Evolutionary conservation across 2,329 filamentous ascomycete species (phyloP), one percentile per base, ranked within the genome.

Genomic region (Chrysosporium queenslandicum): DNA sequence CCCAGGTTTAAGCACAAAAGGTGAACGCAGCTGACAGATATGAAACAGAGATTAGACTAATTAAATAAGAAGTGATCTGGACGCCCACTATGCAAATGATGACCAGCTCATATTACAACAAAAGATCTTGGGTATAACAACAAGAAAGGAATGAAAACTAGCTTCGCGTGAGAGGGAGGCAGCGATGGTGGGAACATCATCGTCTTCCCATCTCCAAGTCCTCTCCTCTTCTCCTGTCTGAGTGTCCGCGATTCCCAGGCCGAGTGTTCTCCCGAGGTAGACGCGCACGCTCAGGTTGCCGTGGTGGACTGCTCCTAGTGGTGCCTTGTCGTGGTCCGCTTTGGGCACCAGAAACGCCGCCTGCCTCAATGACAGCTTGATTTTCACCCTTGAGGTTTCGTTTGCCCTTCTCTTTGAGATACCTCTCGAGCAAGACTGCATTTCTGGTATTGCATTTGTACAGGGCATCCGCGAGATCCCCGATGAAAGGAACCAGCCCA

Each of bases 401-500:
- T 53, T 67, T 61, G 23, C 67, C 68, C 53, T 71, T 70, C 47
- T 71, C 63, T 27, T 68, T 66, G 49, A 76, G 58, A 54, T 73
- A 61, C 40, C 67, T 66, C 46, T 76, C 73, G 8, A 76, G 62
- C 41, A 74, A 58, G 16, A 73, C 59, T 3, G 71, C 71, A 56
- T 74, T 76, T 53, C 67, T 64, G 11, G 72, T 73, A 59, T 76
- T 76, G 63, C 68, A 71, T 56, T 74, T 74, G 58, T 71, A 74
- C 21, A 72, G 56, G 1, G 71, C 72, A 60, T 74, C 73, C 39
- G 67, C 70, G 53, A 74, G 36, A 54, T 76, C 73, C 42, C 74
- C 75, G 12, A 77, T 56, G 54, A 77, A 73, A 18, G 77, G 76
- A 27, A 78, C 65, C 25, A 78, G 64, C 36, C 75, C 74, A 49